phyloP scores from a whole-genome alignment of 306 rosid species.

The Vigna hirtella region DNA sequence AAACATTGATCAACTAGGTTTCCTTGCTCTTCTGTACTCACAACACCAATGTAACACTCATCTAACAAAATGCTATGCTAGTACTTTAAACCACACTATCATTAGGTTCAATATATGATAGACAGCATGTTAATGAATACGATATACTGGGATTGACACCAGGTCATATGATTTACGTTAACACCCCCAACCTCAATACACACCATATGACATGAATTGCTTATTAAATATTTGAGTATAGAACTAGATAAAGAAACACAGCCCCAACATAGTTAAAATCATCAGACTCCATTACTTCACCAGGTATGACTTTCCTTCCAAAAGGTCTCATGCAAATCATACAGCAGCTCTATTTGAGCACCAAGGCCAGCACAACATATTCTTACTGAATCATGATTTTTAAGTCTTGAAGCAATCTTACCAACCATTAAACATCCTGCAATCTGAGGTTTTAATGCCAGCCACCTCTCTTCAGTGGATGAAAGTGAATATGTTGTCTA shows the following conservation, averaged over 20 bases:
- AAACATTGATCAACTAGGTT: background rate
- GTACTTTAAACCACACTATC: constrained; percentile 42
- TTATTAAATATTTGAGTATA: constrained; percentile 43
- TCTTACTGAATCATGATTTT: constrained; percentile 73
- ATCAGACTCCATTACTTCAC: constrained; percentile 51
- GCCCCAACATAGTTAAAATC: constrained; percentile 50
- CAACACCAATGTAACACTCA: constrained; percentile 33
- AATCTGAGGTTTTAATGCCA: constrained; percentile 75
- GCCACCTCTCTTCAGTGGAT: constrained; percentile 95
- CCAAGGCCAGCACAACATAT: constrained; percentile 75
- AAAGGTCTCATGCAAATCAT: constrained; percentile 70
- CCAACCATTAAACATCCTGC: constrained; percentile 99
- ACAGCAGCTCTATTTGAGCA: constrained; percentile 65
- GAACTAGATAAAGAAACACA: constrained; percentile 48
- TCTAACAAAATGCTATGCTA: constrained; percentile 24
- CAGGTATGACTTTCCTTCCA: constrained; percentile 58
- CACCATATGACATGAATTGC: constrained; percentile 47
- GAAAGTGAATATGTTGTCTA: constrained; percentile 88
- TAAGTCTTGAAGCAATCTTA: constrained; percentile 98
- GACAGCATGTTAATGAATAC: constrained; percentile 29
- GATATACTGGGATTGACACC: constrained; percentile 34
- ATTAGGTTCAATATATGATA: constrained; percentile 34
- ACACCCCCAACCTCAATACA: constrained; percentile 34
- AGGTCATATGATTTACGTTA: constrained; percentile 37
- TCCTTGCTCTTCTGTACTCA: background rate